Percentiles rank a stretch among this genome's conserved stretches.
Conservation (phyloP, 2,329 filamentous ascomycete genomes). For the Sporothrix mexicana region DNA sequence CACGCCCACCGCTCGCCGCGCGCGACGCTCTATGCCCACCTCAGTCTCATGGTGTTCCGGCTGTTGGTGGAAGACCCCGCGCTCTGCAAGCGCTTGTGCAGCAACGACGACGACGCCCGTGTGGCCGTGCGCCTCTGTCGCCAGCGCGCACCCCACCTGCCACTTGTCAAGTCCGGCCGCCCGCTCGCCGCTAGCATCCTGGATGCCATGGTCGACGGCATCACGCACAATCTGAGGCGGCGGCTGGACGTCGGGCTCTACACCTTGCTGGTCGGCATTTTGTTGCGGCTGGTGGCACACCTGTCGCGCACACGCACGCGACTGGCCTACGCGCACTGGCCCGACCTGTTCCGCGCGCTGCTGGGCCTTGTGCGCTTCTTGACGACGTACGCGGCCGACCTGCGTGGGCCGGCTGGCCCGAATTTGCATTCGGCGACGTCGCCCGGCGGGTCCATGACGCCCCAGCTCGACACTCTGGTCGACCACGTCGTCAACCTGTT, state of each 20-base stretch:
- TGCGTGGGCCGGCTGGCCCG: constrained; percentile 53
- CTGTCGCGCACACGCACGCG: constrained; percentile 82
- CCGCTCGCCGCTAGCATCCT: constrained; percentile 77
- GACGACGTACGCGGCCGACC: constrained; percentile 80
- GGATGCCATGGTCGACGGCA: constrained; percentile 86
- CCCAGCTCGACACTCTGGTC: constrained; percentile 74
- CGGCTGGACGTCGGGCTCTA: constrained; percentile 86
- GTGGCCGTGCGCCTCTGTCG: constrained; percentile 81
- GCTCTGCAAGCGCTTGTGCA: constrained; percentile 80
- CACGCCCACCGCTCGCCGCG: constrained; percentile 86
- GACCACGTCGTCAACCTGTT: constrained; percentile 81
- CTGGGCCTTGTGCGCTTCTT: constrained; percentile 89
- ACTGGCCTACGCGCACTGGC: constrained; percentile 85
- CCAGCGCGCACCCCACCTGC: constrained; percentile 85
- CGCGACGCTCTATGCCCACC: constrained; percentile 79
- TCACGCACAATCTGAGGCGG: constrained; percentile 90
- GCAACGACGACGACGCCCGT: constrained; percentile 48
- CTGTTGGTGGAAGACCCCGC: constrained; percentile 84
- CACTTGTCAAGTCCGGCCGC: constrained; percentile 73
- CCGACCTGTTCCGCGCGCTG: constrained; percentile 88
- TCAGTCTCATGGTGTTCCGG: constrained; percentile 83
- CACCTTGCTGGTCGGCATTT: constrained; percentile 77
- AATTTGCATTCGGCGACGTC: not conserved
- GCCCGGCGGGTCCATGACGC: constrained; percentile 49
- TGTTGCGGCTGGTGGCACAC: constrained; percentile 82